Evolutionary conservation across 2,329 filamentous ascomycete species (phyloP), one percentile per base, ranked within the genome.

Genomic region (Hirsutella rhossiliensis): DNA sequence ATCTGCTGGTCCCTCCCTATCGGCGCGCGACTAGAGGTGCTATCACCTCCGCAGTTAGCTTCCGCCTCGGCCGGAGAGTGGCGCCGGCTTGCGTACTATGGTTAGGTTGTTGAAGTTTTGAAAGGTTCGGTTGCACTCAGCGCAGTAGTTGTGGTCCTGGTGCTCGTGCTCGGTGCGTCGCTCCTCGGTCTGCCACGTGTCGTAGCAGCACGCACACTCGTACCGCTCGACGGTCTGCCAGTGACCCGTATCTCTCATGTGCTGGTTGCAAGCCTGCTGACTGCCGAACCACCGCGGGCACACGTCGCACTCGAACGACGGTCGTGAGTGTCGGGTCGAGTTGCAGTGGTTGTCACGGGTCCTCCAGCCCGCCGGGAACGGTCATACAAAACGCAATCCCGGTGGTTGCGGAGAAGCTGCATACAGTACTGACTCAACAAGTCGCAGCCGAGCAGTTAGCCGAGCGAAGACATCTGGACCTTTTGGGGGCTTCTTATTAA

Each of bases 1-100:
- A 78, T 55, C 2, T 56, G 56, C 0, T 40, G 46, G 43, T n/a
- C n/a, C n/a, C n/a, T 69, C 68, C 1, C 63, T 64, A 49, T 83
- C 77, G 42, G 56, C 51, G 7, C 60, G 61, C 0, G 75, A 80
- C 29, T 70, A 71, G 7, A 75, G 62, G 48, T 82, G 78, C 76
- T n/a, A n/a, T n/a, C n/a, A n/a, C n/a, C n/a, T n/a, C n/a, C n/a
- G n/a, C n/a, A n/a, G n/a, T n/a, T n/a, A n/a, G n/a, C n/a, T n/a
- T n/a, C n/a, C n/a, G n/a, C n/a, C n/a, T n/a, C 80, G n/a, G 31
- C 18, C 15, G 15, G 19, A 34, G 6, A 23, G 13, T 11, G 28
- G 38, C 15, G 2, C 17, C 23, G 31, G 15, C 17, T 20, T 34
- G 37, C 55, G 44, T 43, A 62, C 62, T 60, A 60, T 59, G 42